A percentile compares a stretch with the other conserved stretches of the same genome.
Conservation (phyloP, 2,329 filamentous ascomycete species). For the Colletotrichum euphorbiae region DNA sequence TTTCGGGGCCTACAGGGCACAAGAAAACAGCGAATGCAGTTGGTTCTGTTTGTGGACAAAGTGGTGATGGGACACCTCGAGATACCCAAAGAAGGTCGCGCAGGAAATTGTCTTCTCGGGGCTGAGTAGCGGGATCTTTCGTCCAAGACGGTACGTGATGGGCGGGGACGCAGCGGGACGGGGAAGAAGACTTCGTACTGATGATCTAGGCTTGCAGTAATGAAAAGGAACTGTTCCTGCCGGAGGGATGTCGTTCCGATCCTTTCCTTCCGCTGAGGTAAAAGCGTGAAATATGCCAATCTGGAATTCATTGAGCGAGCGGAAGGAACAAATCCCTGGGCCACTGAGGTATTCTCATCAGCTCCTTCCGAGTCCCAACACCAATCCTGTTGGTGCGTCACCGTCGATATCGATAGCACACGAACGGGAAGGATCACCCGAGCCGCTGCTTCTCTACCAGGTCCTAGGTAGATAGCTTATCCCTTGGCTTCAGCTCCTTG, state of each 20-base stretch:
- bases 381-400: neutral
- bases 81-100: neutral
- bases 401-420: neutral
- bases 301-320: too few relatives aligned
- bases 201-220: constrained; percentile 21
- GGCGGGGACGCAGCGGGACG: constrained; percentile 18
- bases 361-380: constrained; percentile 6
- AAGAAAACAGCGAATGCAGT: neutral
- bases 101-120: constrained; percentile 5
- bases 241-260: neutral
- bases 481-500: neutral
- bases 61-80: constrained; percentile 1
- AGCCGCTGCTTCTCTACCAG: neutral
- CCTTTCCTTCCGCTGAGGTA: neutral
- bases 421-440: constrained; percentile 12
- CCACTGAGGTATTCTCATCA: neutral
- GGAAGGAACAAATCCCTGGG: too few relatives aligned
- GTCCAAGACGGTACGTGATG: neutral
- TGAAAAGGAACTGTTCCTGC: constrained; percentile 13
- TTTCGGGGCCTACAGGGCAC: neutral
- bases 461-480: neutral
- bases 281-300: neutral
- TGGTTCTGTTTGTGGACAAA: neutral
- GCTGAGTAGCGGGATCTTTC: constrained; percentile 12
- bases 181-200: constrained; percentile 1